phyloP scores from a whole-genome alignment of 148 eudicot species.

The Salicornia ramosissima region DNA sequence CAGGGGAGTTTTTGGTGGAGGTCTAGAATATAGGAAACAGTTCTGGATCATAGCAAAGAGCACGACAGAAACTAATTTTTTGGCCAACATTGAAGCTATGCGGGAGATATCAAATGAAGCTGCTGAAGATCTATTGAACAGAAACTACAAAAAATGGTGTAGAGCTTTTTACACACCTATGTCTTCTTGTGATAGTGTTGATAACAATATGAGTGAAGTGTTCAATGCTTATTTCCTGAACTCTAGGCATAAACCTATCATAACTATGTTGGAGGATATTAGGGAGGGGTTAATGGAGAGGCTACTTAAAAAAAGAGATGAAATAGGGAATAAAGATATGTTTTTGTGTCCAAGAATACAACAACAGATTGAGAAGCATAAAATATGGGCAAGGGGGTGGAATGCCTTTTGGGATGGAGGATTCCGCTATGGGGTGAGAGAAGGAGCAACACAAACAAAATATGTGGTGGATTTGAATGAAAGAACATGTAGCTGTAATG shows the following conservation, averaged over 20 bases:
- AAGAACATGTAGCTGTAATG: background rate
- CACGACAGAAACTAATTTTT: background rate
- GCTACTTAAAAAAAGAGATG: background rate
- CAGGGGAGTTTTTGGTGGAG: background rate
- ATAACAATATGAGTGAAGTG: background rate
- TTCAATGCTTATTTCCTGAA: background rate
- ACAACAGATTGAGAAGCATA: background rate
- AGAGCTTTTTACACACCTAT: background rate
- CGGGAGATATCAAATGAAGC: background rate
- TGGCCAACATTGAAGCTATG: background rate
- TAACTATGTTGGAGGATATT: background rate
- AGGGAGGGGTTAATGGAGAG: background rate
- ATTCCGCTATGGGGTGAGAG: conserved; percentile 2
- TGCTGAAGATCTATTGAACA: background rate
- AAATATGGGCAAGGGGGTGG: conserved; percentile 5
- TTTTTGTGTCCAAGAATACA: background rate
- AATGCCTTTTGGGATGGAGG: background rate
- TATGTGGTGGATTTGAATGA: conserved; percentile 5
- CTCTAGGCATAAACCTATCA: background rate
- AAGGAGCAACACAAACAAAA: conserved; percentile 1
- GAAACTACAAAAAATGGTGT: background rate
- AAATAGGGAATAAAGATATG: background rate
- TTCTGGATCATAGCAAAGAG: background rate
- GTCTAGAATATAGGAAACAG: background rate
- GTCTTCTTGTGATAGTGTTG: background rate